Conservation (phyloP, 305 asterid species). For the Ilex paraguariensis region DNA sequence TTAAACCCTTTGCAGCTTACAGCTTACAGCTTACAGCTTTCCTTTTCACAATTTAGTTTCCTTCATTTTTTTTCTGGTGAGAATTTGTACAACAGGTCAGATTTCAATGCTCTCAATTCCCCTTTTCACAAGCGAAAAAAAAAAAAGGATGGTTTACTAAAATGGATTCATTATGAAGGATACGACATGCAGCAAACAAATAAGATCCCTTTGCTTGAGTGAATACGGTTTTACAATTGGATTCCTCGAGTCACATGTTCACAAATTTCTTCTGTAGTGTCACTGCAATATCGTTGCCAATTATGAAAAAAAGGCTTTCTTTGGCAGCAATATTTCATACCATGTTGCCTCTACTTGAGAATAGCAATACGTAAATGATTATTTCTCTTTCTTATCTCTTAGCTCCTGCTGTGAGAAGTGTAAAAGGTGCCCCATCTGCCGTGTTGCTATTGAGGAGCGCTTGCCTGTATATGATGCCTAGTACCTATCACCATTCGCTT, state of each 20-base stretch:
- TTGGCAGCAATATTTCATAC: not conserved
- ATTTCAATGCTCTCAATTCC: not conserved
- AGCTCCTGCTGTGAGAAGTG: conserved; percentile 84
- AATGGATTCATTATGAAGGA: too few species aligned
- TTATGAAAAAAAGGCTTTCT: not conserved
- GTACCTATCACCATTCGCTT: conserved; percentile 8
- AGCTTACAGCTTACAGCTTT: too few species aligned
- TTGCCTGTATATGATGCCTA: conserved; percentile 66
- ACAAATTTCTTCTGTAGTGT: too few species aligned
- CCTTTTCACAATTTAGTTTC: not conserved
- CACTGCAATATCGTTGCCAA: not conserved
- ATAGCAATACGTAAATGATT: not conserved
- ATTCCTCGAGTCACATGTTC: not conserved
- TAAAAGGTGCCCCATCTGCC: conserved; percentile 94
- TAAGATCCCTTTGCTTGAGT: not conserved
- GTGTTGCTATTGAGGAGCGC: conserved; percentile 73
- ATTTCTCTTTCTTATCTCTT: conserved; percentile 9
- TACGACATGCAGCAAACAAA: too few species aligned
- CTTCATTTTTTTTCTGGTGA: not conserved
- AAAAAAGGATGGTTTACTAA: too few species aligned
- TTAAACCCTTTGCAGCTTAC: not conserved
- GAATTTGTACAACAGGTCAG: not conserved
- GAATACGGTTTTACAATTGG: not conserved
- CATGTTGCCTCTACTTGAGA: not conserved
- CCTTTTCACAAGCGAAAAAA: not conserved